Base-by-base conservation (phyloP, 2,329 filamentous ascomycete species). In the Seiridium cupressi region DNA sequence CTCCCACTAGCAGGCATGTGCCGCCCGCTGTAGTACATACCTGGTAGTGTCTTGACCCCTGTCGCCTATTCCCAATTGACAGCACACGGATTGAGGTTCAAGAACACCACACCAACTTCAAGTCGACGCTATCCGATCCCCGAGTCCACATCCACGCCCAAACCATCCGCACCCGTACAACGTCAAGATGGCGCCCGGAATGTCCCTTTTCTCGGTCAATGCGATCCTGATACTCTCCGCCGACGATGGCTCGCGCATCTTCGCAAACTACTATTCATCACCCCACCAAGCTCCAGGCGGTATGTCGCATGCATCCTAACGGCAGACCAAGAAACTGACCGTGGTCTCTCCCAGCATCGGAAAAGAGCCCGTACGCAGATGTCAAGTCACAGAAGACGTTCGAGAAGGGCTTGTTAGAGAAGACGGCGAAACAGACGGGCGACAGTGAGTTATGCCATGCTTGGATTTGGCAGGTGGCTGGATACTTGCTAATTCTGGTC, bases 321-420 rank as follows among this genome's bases (percentile, higher is more conserved):
- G 49, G 34, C 49, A 38, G 49, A n/a, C 5, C 9, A 32, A 18
- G 38, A 53, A 35, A 35, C 49, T 53, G 34, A 53, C 49, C 32
- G 38, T 40, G 18, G 49, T 53, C 32, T 10, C 13, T 77, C 61
- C 76, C 83, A 60, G 79, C 82, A 66, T 81, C 85, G 67, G 79
- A 84, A 57, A 79, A 77, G 67, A 92, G 90, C 73, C 92, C 93
- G 31, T 98, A 97, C 77, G 83, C 91, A 61, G 92, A 92, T 61
- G 78, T 95, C 59, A 97, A 97, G 81, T 88, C 96, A 69, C 95
- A 99, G 79, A 97, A 96, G 77, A 85, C 91, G 2, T 99, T 99
- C 72, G 95, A 99, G 78, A 97, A 97, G 81, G 95, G 93, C 5
- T 85, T 99, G 44, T 80, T 97, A 62, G 89, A 97, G 71, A 98